phyloP scores from a whole-genome alignment of 306 rosid genomes.

The Gastrolobium bilobum region DNA sequence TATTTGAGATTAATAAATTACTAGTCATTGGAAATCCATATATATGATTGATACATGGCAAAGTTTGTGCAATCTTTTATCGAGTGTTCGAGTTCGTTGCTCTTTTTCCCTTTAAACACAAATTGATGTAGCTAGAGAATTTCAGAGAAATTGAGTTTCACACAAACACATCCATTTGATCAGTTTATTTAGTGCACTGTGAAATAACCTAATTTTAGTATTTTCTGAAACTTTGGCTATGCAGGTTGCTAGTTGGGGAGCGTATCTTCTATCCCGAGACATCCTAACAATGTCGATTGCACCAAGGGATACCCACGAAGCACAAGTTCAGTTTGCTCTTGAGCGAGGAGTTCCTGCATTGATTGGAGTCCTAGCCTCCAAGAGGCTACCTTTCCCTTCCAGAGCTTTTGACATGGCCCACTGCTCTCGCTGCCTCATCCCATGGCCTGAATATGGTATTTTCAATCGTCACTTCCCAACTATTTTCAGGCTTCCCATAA shows the following conservation, averaged over 20 bases:
- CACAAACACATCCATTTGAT: no score
- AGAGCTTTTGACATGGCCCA: slow-evolving; percentile 86
- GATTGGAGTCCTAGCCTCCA: slow-evolving; percentile 76
- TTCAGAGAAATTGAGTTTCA: background rate
- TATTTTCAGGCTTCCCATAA: no score
- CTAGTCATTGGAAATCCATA: no score
- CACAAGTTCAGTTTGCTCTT: slow-evolving; percentile 84
- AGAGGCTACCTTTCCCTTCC: slow-evolving; percentile 78
- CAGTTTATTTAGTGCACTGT: background rate
- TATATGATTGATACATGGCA: no score
- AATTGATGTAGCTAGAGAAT: no score
- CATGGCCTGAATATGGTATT: slow-evolving; percentile 72
- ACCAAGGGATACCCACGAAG: slow-evolving; percentile 86
- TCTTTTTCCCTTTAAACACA: no score
- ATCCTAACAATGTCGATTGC: slow-evolving; percentile 73
- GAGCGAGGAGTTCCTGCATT: slow-evolving; percentile 86
- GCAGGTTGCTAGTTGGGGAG: slow-evolving; percentile 96
- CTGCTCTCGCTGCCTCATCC: slow-evolving; percentile 92
- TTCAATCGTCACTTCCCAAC: no score
- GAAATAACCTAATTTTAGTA: background rate
- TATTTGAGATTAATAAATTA: no score
- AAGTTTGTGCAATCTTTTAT: background rate
- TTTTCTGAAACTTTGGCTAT: background rate
- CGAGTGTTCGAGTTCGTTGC: background rate
- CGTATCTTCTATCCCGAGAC: slow-evolving; percentile 67